These are phyloP conservation scores for Debaryomyces subglobosus DNA, from an alignment of 1,139 yeast genomes.

Conservation along the genomic window DNA sequence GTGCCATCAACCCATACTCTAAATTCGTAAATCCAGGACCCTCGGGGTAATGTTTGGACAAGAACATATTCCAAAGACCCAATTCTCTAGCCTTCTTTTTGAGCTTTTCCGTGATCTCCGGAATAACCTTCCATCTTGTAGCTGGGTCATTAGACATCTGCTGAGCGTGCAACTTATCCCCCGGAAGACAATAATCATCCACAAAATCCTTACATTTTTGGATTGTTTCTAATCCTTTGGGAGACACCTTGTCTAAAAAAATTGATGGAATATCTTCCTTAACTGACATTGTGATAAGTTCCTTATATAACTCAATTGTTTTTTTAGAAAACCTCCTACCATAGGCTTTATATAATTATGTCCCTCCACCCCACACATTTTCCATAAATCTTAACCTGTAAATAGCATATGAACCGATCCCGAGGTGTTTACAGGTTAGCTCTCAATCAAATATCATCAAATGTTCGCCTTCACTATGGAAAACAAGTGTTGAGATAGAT, in stretches of 20 bases:
- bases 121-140: conserved; percentile 53
- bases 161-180: conserved; percentile 46
- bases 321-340: not conserved
- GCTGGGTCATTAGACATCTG: conserved; percentile 46
- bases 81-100: conserved; percentile 57
- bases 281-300: conserved; percentile 26
- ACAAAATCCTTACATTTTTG: conserved; percentile 55
- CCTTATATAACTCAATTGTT: not conserved
- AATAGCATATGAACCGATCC: not conserved
- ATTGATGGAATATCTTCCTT: conserved; percentile 49
- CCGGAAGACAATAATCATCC: conserved; percentile 62
- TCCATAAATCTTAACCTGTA: conserved; percentile 5
- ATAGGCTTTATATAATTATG: not conserved
- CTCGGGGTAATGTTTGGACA: conserved; percentile 58
- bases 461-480: conserved; percentile 3
- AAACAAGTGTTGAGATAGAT: not conserved
- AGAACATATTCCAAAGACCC: conserved; percentile 70
- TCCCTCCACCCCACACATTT: conserved; percentile 5
- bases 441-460: conserved; percentile 3
- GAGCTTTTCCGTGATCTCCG: conserved; percentile 54
- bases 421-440: conserved; percentile 8
- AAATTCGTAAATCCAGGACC: conserved; percentile 68
- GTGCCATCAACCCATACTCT: conserved; percentile 74
- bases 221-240: conserved; percentile 55
- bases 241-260: conserved; percentile 47